Conservation (phyloP, 371 early-diverging fungal genomes). For the Lichtheimia ramosa region DNA sequence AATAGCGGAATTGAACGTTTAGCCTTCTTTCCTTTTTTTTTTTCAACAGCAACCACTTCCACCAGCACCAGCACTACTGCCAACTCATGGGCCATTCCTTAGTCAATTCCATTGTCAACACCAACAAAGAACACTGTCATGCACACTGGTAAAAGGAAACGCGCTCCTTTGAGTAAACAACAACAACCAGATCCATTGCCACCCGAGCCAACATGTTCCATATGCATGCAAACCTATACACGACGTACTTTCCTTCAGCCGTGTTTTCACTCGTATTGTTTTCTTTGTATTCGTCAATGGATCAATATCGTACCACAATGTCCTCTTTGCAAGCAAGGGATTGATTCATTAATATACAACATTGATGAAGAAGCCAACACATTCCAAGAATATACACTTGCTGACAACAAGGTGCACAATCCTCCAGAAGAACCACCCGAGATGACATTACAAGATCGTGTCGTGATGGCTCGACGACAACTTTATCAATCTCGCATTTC, state of each 20-base stretch:
- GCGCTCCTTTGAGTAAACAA: background rate
- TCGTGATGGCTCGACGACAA: slow-evolving; percentile 16
- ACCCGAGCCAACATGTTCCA: slow-evolving; percentile 41
- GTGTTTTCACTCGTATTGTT: slow-evolving; percentile 67
- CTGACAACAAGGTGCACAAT: slow-evolving; percentile 30
- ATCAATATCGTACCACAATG: slow-evolving; percentile 50
- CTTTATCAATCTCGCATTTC: slow-evolving; percentile 17
- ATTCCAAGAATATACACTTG: slow-evolving; percentile 41
- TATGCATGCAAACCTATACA: slow-evolving; percentile 52
- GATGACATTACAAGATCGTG: slow-evolving; percentile 16
- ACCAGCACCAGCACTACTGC: too few species aligned
- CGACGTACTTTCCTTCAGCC: slow-evolving; percentile 55
- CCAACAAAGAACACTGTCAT: too few species aligned
- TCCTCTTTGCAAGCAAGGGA: slow-evolving; percentile 57
- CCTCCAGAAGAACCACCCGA: slow-evolving; percentile 20
- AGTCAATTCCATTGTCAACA: too few species aligned
- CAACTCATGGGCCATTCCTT: too few species aligned
- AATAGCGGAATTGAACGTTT: slow-evolving; percentile 1
- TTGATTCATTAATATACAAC: slow-evolving; percentile 35
- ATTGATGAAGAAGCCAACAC: slow-evolving; percentile 33
- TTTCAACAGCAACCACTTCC: background rate
- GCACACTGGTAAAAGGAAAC: too few species aligned
- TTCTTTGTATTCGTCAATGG: slow-evolving; percentile 63
- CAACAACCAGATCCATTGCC: background rate
- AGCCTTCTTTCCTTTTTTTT: background rate